Base-by-base conservation (phyloP, 139 green algal species). In the Auxenochlorella pyrenoidosa region DNA sequence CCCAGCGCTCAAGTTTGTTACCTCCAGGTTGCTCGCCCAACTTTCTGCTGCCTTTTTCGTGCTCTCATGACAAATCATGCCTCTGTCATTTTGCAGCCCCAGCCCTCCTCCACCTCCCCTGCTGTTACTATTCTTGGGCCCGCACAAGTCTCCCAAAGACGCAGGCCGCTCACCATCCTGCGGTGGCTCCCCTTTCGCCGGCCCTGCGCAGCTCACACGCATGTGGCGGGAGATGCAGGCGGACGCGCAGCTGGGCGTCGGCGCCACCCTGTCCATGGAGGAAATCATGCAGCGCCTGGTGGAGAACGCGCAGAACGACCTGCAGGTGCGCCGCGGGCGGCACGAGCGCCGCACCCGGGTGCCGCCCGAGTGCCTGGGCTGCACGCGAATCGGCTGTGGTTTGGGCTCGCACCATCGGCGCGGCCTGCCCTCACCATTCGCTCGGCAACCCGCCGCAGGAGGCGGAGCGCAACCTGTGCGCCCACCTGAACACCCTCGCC, bases 161-260 rank as follows among this genome's bases (percentile, higher is more conserved):
- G 54, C 54, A 63, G 54, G 54, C 54, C 15, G 47, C 47, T 54
- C 47, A 54, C 47, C 47, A 54, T n/a, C n/a, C n/a, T n/a, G n/a
- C n/a, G n/a, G n/a, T n/a, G n/a, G n/a, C n/a, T n/a, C n/a, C n/a
- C n/a, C n/a, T n/a, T n/a, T n/a, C n/a, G n/a, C n/a, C n/a, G n/a
- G n/a, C n/a, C n/a, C n/a, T n/a, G 43, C 8, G 51, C 93, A 97
- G 90, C 91, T 98, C 38, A 98, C 95, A 0, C 47, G 51, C 43
- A 91, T 92, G 77, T 95, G 92, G 91, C 58, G 59, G 24, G 71
- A 75, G 22, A 88, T 93, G 66, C 43, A 36, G 21, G 71, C 41
- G 28, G 83, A 94, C 60, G 81, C 93, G 72, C 90, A 96, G 84
- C 86, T 93, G 43, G 66, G 54, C 30, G 18, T 89, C 83, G 90